These are phyloP conservation scores for Saccharomycopsis guyanensis DNA, from an alignment of 805 yeast species.

Conservation along the genomic window DNA sequence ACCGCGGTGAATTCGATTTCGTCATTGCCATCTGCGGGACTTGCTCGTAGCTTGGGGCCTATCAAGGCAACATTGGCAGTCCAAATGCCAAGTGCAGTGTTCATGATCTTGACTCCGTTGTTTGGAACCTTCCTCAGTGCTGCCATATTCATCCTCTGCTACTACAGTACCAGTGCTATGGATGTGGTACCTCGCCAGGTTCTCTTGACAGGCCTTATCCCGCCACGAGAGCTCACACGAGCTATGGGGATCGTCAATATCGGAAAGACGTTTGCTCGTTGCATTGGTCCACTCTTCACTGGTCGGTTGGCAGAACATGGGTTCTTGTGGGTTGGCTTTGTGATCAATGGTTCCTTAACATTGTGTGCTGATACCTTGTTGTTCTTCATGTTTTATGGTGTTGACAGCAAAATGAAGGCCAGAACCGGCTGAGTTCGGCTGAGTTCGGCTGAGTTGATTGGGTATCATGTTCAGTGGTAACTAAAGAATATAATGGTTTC, in stretches of 20 bases:
- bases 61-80: conserved; percentile 65
- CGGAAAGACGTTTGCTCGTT: conserved; percentile 77
- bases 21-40: conserved; percentile 66
- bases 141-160: conserved; percentile 41
- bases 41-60: conserved; percentile 68
- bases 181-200: conserved; percentile 91
- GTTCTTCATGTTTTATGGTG: conserved; percentile 27
- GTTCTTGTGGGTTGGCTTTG: conserved; percentile 41
- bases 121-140: conserved; percentile 35
- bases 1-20: conserved; percentile 59
- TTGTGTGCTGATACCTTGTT: conserved; percentile 31
- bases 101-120: conserved; percentile 48
- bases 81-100: conserved; percentile 70
- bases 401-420: conserved; percentile 27
- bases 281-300: conserved; percentile 74
- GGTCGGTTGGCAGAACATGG: conserved; percentile 59
- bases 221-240: conserved; percentile 55
- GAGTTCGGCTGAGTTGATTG: no score
- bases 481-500: no score
- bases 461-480: no score
- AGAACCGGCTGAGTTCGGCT: conserved; percentile 1
- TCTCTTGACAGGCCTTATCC: conserved; percentile 59
- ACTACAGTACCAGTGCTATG: conserved; percentile 67
- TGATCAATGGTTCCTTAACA: conserved; percentile 45
- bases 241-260: conserved; percentile 84